These are phyloP conservation scores for Penicillium capsulatum DNA, from an alignment of 2,329 filamentous ascomycete species.

Conservation along the genomic window DNA sequence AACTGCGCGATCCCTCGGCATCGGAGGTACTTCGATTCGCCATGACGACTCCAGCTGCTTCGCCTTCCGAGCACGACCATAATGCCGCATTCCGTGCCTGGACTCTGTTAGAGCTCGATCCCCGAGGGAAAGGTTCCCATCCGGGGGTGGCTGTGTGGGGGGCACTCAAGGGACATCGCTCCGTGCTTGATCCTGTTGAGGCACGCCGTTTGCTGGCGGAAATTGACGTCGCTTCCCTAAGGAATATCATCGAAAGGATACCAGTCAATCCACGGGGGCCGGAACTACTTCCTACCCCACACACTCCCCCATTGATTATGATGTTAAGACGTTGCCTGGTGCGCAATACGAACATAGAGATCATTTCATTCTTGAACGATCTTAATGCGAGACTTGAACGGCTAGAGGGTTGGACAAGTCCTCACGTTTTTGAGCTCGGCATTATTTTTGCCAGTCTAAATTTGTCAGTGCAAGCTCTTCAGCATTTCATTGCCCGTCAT, in stretches of 20 bases:
- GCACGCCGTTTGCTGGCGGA: slow-evolving; percentile 3
- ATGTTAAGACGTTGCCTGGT: slow-evolving; percentile 24
- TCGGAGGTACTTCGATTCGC: slow-evolving; percentile 34
- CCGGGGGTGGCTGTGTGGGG: slow-evolving; percentile 23
- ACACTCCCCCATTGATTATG: slow-evolving; percentile 12
- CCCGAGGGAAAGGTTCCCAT: slow-evolving; percentile 18
- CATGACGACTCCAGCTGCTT: slow-evolving; percentile 19
- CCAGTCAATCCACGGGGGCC: slow-evolving; percentile 12
- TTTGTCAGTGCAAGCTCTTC: slow-evolving; percentile 28
- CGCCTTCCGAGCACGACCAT: neutral
- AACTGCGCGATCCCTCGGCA: slow-evolving; percentile 16
- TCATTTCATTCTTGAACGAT: slow-evolving; percentile 31
- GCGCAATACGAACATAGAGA: slow-evolving; percentile 27
- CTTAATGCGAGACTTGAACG: slow-evolving; percentile 26
- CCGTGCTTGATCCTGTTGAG: slow-evolving; percentile 3
- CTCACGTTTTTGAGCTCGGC: slow-evolving; percentile 20
- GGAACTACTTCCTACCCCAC: slow-evolving; percentile 5
- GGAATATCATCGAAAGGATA: slow-evolving; percentile 24
- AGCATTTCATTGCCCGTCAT: slow-evolving; percentile 8
- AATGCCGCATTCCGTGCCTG: slow-evolving; percentile 12
- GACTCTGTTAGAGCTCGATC: slow-evolving; percentile 20
- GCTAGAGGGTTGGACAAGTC: slow-evolving; percentile 12
- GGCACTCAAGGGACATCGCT: slow-evolving; percentile 13
- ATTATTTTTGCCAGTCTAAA: slow-evolving; percentile 32
- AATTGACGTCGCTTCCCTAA: slow-evolving; percentile 15